These are phyloP conservation scores for Beauveria asiatica DNA, from an alignment of 2,329 filamentous ascomycete genomes.

Conservation along the genomic window DNA sequence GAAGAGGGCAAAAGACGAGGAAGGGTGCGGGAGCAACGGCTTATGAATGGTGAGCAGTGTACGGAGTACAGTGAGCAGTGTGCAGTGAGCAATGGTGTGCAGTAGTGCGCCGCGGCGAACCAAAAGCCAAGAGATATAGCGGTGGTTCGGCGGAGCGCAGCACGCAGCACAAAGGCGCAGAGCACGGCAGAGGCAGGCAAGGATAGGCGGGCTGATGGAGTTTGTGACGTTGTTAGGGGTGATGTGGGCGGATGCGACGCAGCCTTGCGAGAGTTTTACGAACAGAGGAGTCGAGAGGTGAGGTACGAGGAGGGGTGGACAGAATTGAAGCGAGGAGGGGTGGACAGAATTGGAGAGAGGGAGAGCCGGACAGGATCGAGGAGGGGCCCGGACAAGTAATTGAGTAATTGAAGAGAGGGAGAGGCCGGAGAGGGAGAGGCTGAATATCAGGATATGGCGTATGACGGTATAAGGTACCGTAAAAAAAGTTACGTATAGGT, in stretches of 20 bases:
- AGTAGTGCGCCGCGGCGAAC: background rate
- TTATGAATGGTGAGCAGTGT: constrained; percentile 30
- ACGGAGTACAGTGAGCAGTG: too few relatives aligned
- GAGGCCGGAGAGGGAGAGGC: background rate
- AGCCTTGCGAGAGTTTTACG: background rate
- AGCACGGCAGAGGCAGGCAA: background rate
- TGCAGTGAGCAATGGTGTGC: constrained; percentile 5
- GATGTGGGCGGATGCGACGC: constrained; percentile 16
- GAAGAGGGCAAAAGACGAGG: constrained; percentile 12
- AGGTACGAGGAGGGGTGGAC: background rate
- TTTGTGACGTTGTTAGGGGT: constrained; percentile 27
- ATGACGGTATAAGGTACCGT: too few relatives aligned
- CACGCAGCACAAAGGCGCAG: background rate
- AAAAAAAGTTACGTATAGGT: too few relatives aligned
- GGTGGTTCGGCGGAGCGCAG: constrained; percentile 6
- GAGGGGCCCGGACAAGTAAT: background rate
- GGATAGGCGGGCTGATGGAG: constrained; percentile 19
- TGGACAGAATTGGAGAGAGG: background rate
- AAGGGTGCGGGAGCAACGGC: constrained; percentile 28
- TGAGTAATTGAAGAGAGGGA: background rate
- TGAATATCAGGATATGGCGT: too few relatives aligned
- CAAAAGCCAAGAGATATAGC: background rate
- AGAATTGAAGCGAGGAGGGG: too few relatives aligned
- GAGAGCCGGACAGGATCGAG: background rate
- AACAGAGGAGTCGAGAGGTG: background rate